Base-by-base conservation (phyloP, 176 grass and related monocot genomes). In the Triticum aestivum region DNA sequence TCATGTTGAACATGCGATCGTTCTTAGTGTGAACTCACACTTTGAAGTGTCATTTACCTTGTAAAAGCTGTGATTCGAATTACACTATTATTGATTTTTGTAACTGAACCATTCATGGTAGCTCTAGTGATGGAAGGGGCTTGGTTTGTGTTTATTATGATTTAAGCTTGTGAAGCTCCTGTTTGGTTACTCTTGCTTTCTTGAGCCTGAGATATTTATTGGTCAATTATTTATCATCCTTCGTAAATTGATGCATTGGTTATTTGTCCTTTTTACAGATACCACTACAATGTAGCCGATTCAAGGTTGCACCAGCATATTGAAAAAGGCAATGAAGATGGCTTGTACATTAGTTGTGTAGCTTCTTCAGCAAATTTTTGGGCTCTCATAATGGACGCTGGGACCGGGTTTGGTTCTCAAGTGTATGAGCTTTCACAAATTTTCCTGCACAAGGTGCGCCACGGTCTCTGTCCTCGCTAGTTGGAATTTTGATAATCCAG, bases 201-300 rank as follows among this genome's bases (percentile, higher is more conserved):
- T 76, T 73, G 37, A 65, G 27, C 59, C 33, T 81, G 77, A 85
- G 47, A 75, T 24, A 68, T 86, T 76, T 71, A 51, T 63, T 17
- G 21, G 68, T 82, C 58, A 33, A 23, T 63, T 61, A 71, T 78
- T 82, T 69, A 49, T 38, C 15, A 4, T 33, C 51, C 34, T 64
- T 74, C 9, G 39, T 15, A 23, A 41, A 72, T 52, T 73, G 79
- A 71, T 47, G 11, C 85, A 75, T 49, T 77, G 49, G 70, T 82
- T 37, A 15, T 86, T 86, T 87, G 61, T 79, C 10, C 61, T 27
- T 87, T 86, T 42, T 81, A 97, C 69, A 97, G 95, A 70, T 95
- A 95, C 79, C 95, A 98, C 67, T 95, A 98, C 81, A 98, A 98
- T 87, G 95, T 98, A 77, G 87, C 91, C 4, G 93, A 98, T 89